Evolutionary conservation across 441 rosid species (phyloP).

Genomic region (Mallotus japonicus): DNA sequence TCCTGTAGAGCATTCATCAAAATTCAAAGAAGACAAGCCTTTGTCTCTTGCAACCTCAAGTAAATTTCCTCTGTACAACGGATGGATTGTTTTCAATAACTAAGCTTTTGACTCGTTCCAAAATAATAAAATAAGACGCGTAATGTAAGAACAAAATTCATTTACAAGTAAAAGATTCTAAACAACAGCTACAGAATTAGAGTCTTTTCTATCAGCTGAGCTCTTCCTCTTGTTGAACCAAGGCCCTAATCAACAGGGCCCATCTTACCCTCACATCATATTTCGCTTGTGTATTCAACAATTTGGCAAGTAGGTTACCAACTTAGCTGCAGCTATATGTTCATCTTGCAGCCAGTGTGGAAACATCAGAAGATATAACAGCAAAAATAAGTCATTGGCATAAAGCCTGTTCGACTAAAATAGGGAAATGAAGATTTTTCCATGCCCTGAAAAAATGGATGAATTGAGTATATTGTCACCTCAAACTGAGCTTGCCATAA

Average conservation of each 20-base stretch:
- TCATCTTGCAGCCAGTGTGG: not conserved
- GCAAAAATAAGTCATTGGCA: not conserved
- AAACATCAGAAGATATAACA: conserved; percentile 8
- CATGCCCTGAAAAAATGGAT: conserved; percentile 17
- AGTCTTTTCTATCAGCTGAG: conserved; percentile 14
- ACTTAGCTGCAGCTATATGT: not conserved
- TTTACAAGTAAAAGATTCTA: conserved; percentile 5
- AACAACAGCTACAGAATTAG: conserved; percentile 26
- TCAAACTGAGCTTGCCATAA: conserved; percentile 52
- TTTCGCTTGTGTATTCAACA: conserved; percentile 5
- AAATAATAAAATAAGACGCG: not conserved
- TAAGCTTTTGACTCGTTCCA: not conserved
- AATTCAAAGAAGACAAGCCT: too few species aligned
- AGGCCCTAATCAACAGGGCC: not conserved
- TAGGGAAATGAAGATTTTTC: conserved; percentile 20
- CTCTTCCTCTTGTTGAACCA: conserved; percentile 13
- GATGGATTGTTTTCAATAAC: not conserved
- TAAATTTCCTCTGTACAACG: not conserved
- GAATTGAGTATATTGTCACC: conserved; percentile 6
- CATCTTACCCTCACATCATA: not conserved
- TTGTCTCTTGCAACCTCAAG: not conserved
- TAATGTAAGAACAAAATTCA: not conserved
- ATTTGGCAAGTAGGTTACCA: conserved; percentile 3
- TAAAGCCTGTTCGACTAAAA: conserved; percentile 17
- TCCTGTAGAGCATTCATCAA: not conserved